These are phyloP conservation scores for Solanum pennellii DNA, from an alignment of 257 asterid species.

Conservation along the genomic window DNA sequence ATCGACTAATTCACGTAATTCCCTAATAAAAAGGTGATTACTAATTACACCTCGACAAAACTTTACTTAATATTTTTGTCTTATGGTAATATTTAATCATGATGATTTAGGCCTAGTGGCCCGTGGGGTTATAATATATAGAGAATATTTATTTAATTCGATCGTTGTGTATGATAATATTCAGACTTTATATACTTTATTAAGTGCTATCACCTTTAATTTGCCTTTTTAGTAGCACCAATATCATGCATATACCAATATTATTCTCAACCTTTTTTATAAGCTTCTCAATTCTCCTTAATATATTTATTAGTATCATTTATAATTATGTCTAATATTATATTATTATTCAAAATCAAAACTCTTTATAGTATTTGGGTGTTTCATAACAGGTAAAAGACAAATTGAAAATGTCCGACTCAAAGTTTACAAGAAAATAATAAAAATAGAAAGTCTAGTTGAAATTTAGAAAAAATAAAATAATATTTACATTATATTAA, in stretches of 20 bases:
- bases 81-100: conserved; percentile 13
- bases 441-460: background rate
- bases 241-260: background rate
- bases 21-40: background rate
- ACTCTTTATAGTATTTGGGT: conserved; percentile 48
- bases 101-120: conserved; percentile 1
- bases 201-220: conserved; percentile 2
- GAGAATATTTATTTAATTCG: background rate
- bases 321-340: background rate
- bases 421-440: background rate
- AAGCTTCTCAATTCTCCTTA: conserved; percentile 8
- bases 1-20: background rate
- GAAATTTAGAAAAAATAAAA: background rate
- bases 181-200: background rate
- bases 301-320: background rate
- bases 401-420: conserved; percentile 33
- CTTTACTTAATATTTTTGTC: background rate
- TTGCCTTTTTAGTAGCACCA: conserved; percentile 7
- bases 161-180: conserved; percentile 6
- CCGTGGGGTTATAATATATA: conserved; percentile 16
- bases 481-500: too few relatives aligned
- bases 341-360: conserved; percentile 7
- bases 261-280: conserved; percentile 1
- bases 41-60: background rate
- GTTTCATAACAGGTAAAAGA: conserved; percentile 51